Evolutionary conservation across 192 early-diverging fungal species (phyloP).

Genomic region (Coemansia sp.): DNA sequence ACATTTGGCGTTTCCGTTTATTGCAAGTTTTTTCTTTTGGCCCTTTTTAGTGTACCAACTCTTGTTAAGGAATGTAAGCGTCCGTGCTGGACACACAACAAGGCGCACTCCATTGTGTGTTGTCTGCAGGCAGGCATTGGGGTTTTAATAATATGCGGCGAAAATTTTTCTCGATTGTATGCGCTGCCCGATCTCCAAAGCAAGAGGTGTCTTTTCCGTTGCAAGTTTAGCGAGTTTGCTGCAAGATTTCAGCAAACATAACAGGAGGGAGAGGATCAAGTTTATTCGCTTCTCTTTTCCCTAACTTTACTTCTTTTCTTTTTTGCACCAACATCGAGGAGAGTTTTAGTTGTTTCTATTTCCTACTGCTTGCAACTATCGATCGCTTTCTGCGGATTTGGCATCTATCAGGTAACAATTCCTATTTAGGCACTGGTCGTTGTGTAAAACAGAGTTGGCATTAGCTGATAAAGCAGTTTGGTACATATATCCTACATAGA

Average conservation of each 20-base stretch:
- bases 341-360: too few relatives aligned
- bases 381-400: too few relatives aligned
- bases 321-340: background rate
- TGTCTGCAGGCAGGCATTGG: slow-evolving; percentile 4
- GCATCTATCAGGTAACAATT: too few relatives aligned
- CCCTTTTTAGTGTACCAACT: background rate
- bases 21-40: background rate
- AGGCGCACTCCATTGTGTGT: slow-evolving; percentile 3
- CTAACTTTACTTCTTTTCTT: background rate
- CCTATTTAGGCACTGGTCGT: too few relatives aligned
- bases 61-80: background rate
- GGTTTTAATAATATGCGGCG: background rate
- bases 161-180: slow-evolving; percentile 12
- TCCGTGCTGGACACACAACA: background rate
- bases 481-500: background rate
- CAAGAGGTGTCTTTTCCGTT: background rate
- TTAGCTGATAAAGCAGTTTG: too few relatives aligned
- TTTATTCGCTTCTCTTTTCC: background rate
- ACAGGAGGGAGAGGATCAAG: background rate
- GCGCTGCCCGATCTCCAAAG: background rate
- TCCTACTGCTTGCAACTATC: too few relatives aligned
- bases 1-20: background rate
- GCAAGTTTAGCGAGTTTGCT: background rate
- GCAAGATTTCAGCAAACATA: background rate
- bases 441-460: too few relatives aligned